Percentiles rank a stretch among this genome's conserved stretches.
Evolutionary conservation across 306 rosid genomes (phyloP).

Genomic region (peach (Prunus persica)): DNA sequence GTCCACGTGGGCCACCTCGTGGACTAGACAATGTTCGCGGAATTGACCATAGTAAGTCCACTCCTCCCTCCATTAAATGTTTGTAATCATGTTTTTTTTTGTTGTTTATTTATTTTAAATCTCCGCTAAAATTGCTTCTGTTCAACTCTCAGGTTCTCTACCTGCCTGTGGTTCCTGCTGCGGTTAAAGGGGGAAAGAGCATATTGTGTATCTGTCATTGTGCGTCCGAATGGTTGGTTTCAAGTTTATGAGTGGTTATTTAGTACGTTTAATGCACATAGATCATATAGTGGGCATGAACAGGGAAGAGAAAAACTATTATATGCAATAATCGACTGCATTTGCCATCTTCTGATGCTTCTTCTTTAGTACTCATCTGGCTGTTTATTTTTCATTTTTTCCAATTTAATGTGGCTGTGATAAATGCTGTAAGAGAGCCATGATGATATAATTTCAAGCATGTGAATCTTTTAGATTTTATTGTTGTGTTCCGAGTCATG

Average conservation of each 20-base stretch:
- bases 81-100: too few species aligned
- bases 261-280: not conserved
- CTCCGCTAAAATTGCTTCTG: not conserved
- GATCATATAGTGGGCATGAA: slow-evolving; percentile 5
- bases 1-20: slow-evolving; percentile 84
- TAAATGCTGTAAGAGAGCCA: not conserved
- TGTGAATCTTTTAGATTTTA: not conserved
- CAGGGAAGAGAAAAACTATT: not conserved
- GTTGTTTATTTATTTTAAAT: not conserved
- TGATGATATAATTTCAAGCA: not conserved
- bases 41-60: slow-evolving; percentile 79
- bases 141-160: slow-evolving; percentile 53
- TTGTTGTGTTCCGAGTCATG: not conserved
- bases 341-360: not conserved
- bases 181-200: slow-evolving; percentile 44
- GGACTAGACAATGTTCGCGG: slow-evolving; percentile 94
- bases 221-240: not conserved
- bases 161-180: slow-evolving; percentile 99
- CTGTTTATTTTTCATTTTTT: not conserved
- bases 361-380: not conserved
- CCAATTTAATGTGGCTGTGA: too few species aligned
- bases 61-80: not conserved
- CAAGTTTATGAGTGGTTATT: not conserved
- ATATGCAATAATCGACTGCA: not conserved
- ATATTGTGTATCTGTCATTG: not conserved